Percentiles rank a stretch among this genome's conserved stretches.
These are phyloP conservation scores for Syncephalastrum racemosum DNA, from an alignment of 371 early-diverging fungal species.

Conservation along the genomic window DNA sequence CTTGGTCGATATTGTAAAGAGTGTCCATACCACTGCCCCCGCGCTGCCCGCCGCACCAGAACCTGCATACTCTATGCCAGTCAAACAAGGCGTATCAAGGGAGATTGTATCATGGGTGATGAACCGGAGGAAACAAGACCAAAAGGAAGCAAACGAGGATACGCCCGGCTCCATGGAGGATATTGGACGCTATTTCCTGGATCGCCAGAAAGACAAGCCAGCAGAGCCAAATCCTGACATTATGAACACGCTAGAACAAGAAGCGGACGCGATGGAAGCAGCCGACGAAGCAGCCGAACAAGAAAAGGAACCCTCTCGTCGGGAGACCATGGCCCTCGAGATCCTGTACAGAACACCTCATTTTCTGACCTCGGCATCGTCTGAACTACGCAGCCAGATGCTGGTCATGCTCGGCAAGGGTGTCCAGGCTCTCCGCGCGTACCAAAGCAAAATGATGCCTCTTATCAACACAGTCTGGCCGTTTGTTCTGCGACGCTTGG, in stretches of 20 bases:
- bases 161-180: constrained; percentile 33
- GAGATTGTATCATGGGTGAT: constrained; percentile 30
- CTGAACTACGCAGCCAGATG: constrained; percentile 48
- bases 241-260: constrained; percentile 23
- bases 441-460: constrained; percentile 42
- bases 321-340: constrained; percentile 28
- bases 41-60: not conserved
- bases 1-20: constrained; percentile 39
- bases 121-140: not conserved
- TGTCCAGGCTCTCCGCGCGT: constrained; percentile 28
- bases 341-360: constrained; percentile 50
- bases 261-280: constrained; percentile 7
- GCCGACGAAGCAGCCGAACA: constrained; percentile 13
- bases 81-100: constrained; percentile 11
- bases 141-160: constrained; percentile 8
- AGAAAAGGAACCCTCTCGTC: not conserved
- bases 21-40: constrained; percentile 6
- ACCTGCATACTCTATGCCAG: not conserved
- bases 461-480: constrained; percentile 60
- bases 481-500: constrained; percentile 41
- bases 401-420: constrained; percentile 42
- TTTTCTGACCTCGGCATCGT: constrained; percentile 52
- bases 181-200: constrained; percentile 47
- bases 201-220: constrained; percentile 30
- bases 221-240: constrained; percentile 15